Percentiles rank a stretch among this genome's conserved stretches.
These are phyloP conservation scores for Neurospora africana DNA, from an alignment of 495 filamentous ascomycete genomes.

Conservation along the genomic window DNA sequence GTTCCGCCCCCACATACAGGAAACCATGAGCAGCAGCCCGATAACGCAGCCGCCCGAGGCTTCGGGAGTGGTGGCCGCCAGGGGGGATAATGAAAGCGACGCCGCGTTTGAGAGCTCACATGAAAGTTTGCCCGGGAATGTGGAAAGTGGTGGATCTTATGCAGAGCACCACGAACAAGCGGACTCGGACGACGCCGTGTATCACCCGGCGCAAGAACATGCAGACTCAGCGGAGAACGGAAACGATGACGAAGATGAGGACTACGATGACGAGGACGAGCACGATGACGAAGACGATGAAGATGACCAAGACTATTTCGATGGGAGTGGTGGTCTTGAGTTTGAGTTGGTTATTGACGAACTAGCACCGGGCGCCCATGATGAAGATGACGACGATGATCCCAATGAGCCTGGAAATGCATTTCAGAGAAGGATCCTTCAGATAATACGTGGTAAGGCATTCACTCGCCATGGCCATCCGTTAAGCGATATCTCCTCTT, in stretches of 20 bases:
- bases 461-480: background rate
- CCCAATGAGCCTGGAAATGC: slow-evolving; percentile 1
- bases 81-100: background rate
- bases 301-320: slow-evolving; percentile 35
- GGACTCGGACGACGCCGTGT: background rate
- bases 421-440: slow-evolving; percentile 20
- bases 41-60: background rate
- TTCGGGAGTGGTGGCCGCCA: background rate
- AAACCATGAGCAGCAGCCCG: background rate
- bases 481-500: slow-evolving; percentile 8
- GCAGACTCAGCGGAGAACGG: slow-evolving; percentile 10
- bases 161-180: background rate
- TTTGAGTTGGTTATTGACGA: slow-evolving; percentile 22
- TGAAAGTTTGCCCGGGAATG: background rate
- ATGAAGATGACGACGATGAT: background rate
- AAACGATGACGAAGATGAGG: slow-evolving; percentile 19
- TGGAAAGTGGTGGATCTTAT: background rate
- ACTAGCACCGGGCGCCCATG: background rate
- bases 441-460: slow-evolving; percentile 17
- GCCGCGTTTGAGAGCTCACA: background rate
- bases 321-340: slow-evolving; percentile 22
- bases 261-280: slow-evolving; percentile 37
- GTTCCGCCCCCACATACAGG: background rate
- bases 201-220: background rate
- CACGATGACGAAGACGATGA: slow-evolving; percentile 41